Evolutionary conservation across 345 rosid species (phyloP).

Genomic region (Arabidopsis suecica): DNA sequence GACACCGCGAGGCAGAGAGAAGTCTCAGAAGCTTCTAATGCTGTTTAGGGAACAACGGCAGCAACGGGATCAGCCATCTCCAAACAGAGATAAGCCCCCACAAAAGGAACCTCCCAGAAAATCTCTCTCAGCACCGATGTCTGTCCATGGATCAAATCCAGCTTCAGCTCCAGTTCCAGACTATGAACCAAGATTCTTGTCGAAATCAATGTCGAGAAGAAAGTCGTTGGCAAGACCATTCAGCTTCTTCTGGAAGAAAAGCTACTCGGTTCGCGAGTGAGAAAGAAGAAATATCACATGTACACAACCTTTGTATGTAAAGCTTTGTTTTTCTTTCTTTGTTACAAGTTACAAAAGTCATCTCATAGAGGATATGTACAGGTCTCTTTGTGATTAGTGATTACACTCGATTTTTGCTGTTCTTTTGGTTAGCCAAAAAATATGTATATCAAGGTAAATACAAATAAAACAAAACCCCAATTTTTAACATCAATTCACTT

Average conservation of each 20-base stretch:
- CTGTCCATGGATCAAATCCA: slow-evolving; percentile 37
- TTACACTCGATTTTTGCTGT: slow-evolving; percentile 35
- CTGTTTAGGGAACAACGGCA: slow-evolving; percentile 92
- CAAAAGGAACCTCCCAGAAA: slow-evolving; percentile 49
- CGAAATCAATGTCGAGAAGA: slow-evolving; percentile 76
- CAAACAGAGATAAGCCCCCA: slow-evolving; percentile 43
- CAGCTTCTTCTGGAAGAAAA: slow-evolving; percentile 91
- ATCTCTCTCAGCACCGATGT: slow-evolving; percentile 38
- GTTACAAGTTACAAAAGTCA: slow-evolving; percentile 43
- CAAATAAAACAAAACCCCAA: slow-evolving; percentile 19
- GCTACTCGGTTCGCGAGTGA: slow-evolving; percentile 70
- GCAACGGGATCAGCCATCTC: slow-evolving; percentile 70
- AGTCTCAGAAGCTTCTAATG: slow-evolving; percentile 89
- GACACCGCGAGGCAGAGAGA: slow-evolving; percentile 80
- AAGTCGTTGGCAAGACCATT: slow-evolving; percentile 71
- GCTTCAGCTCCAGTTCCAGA: slow-evolving; percentile 39
- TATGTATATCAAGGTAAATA: slow-evolving; percentile 36
- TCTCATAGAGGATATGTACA: slow-evolving; percentile 64
- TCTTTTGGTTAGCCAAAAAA: slow-evolving; percentile 26
- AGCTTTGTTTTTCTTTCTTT: slow-evolving; percentile 45
- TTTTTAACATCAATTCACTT: slow-evolving; percentile 7
- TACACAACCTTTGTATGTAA: slow-evolving; percentile 49
- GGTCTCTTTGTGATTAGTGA: slow-evolving; percentile 32
- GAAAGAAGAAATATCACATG: slow-evolving; percentile 24
- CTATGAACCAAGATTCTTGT: slow-evolving; percentile 59